Conservation (phyloP, 257 asterid species). For the Solanum peruvianum region DNA sequence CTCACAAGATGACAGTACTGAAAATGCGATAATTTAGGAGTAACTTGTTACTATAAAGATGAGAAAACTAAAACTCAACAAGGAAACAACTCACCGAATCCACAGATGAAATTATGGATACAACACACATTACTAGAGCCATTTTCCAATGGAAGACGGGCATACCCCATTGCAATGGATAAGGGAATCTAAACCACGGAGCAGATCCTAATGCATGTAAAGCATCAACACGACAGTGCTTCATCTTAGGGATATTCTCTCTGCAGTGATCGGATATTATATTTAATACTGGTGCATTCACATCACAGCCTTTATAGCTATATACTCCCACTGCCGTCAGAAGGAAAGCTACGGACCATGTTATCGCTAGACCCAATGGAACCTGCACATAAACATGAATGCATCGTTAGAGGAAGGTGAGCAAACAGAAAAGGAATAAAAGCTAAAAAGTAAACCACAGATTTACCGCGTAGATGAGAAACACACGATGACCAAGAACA, state of each 20-base stretch:
- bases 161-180: slow-evolving; percentile 94
- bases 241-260: slow-evolving; percentile 70
- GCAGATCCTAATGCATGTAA: slow-evolving; percentile 73
- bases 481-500: slow-evolving; percentile 82
- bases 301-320: slow-evolving; percentile 83
- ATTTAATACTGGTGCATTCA: slow-evolving; percentile 68
- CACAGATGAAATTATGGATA: slow-evolving; percentile 77
- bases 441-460: neutral
- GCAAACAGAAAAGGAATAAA: neutral
- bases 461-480: slow-evolving; percentile 79
- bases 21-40: neutral
- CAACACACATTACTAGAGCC: slow-evolving; percentile 95
- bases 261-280: slow-evolving; percentile 78
- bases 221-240: slow-evolving; percentile 75
- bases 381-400: slow-evolving; percentile 30
- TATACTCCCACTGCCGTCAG: slow-evolving; percentile 78
- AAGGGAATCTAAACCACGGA: slow-evolving; percentile 95
- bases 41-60: neutral
- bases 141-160: slow-evolving; percentile 90
- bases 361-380: slow-evolving; percentile 70
- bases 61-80: neutral
- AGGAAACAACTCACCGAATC: slow-evolving; percentile 72
- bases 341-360: slow-evolving; percentile 81
- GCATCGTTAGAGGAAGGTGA: neutral
- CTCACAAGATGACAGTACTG: neutral